Percentiles rank a stretch among this genome's conserved stretches.
Conservation (phyloP, 345 rosid species). For the Arabidopsis arenosa region DNA sequence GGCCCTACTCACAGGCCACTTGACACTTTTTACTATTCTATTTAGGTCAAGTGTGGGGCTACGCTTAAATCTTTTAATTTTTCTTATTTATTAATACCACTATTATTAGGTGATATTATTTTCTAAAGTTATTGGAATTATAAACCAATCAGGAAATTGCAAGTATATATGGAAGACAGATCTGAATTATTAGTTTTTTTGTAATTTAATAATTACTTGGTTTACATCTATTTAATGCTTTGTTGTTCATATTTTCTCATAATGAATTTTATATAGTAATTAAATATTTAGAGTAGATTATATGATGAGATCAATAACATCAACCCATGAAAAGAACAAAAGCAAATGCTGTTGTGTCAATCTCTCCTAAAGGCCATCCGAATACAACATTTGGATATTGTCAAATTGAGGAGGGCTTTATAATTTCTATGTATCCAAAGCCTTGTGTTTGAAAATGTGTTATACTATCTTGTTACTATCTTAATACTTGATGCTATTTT, state of each 20-base stretch:
- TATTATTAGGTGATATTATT: constrained; percentile 18
- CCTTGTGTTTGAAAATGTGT: not conserved
- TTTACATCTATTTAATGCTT: not conserved
- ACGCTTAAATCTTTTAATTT: not conserved
- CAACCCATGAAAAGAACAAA: not conserved
- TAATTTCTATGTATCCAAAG: no score
- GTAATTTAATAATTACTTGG: not conserved
- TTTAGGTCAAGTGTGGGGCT: constrained; percentile 46
- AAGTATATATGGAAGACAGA: constrained; percentile 27
- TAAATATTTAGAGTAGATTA: not conserved
- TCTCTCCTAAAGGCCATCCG: not conserved
- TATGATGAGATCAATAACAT: not conserved
- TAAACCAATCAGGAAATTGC: constrained; percentile 31
- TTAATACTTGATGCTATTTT: not conserved
- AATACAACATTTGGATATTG: no score
- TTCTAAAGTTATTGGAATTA: not conserved
- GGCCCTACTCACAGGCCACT: constrained; percentile 47
- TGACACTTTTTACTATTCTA: constrained; percentile 46
- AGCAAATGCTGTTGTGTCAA: not conserved
- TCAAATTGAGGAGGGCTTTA: no score
- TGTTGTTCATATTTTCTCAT: not conserved
- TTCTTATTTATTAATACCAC: constrained; percentile 1
- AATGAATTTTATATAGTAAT: not conserved
- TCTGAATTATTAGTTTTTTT: not conserved
- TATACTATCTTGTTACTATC: no score